These are phyloP conservation scores for Aureobasidium pullulans DNA, from an alignment of 2,329 filamentous ascomycete genomes.

Conservation along the genomic window DNA sequence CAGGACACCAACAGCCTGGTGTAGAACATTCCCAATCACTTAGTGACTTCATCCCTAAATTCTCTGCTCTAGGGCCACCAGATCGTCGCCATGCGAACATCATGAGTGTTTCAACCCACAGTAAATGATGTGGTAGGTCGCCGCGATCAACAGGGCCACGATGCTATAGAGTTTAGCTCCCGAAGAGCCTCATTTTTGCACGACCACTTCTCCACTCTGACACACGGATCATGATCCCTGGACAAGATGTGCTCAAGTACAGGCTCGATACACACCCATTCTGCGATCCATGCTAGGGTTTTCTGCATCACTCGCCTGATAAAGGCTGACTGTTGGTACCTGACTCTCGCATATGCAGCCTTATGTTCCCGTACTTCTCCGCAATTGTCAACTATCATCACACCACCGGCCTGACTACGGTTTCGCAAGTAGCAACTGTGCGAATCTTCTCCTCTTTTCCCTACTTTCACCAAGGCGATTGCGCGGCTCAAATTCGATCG, in stretches of 20 bases:
- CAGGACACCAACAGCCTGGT: too few species aligned
- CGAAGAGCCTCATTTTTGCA: constrained; percentile 11
- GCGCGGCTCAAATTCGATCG: constrained; percentile 4
- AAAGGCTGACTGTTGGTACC: background rate
- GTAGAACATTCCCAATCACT: background rate
- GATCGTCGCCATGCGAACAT: background rate
- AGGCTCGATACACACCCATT: background rate
- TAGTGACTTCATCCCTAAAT: background rate
- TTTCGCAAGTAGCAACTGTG: background rate
- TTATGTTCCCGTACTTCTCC: constrained; percentile 7
- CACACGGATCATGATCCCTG: background rate
- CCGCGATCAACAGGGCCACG: constrained; percentile 5
- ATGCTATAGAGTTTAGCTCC: background rate
- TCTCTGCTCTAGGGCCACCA: background rate
- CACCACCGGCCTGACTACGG: constrained; percentile 10
- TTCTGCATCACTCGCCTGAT: constrained; percentile 2
- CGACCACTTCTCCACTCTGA: background rate
- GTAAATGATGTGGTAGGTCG: background rate
- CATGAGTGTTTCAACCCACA: constrained; percentile 1
- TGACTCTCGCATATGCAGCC: background rate
- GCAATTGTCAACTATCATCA: constrained; percentile 3
- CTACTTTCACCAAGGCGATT: background rate
- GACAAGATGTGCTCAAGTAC: background rate
- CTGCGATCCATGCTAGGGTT: background rate
- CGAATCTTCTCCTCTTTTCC: constrained; percentile 5